Evolutionary conservation across 192 early-diverging fungal species (phyloP).

Genomic region (Chytriomyces hyalinus): DNA sequence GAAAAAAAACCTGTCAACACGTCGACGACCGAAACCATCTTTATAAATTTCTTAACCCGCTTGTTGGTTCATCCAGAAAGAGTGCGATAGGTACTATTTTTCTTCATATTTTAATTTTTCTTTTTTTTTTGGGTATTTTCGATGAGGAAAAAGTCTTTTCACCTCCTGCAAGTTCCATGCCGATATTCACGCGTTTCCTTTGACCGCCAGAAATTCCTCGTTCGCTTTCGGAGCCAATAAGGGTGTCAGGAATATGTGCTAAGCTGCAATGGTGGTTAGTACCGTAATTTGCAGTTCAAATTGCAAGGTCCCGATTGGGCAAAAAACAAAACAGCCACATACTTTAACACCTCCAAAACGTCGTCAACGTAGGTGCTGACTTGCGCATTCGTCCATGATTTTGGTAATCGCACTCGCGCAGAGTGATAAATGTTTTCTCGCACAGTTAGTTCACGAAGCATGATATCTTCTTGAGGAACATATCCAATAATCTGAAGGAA

Average conservation of each 20-base stretch:
- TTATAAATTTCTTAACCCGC: slow-evolving; percentile 48
- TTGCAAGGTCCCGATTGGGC: background rate
- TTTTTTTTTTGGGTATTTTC: too few species aligned
- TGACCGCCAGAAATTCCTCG: slow-evolving; percentile 86
- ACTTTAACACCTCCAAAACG: slow-evolving; percentile 31
- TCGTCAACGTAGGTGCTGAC: slow-evolving; percentile 31
- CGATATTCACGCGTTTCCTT: slow-evolving; percentile 81
- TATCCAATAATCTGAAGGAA: slow-evolving; percentile 61
- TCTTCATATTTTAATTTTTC: background rate
- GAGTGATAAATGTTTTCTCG: slow-evolving; percentile 62
- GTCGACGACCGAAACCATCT: background rate
- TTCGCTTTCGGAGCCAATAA: slow-evolving; percentile 71
- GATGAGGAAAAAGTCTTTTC: background rate
- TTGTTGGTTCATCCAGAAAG: slow-evolving; percentile 88
- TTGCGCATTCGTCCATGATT: slow-evolving; percentile 27
- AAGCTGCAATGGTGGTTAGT: slow-evolving; percentile 18
- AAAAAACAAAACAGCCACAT: background rate
- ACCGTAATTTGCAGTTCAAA: background rate
- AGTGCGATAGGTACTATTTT: slow-evolving; percentile 71
- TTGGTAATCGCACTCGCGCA: slow-evolving; percentile 35
- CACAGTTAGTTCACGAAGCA: slow-evolving; percentile 47
- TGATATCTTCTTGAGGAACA: slow-evolving; percentile 51
- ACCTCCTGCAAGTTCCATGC: slow-evolving; percentile 71
- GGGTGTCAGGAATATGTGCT: slow-evolving; percentile 35
- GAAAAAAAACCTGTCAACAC: background rate